Evolutionary conservation across 345 rosid genomes (phyloP).

Genomic region (Gossypium australe): DNA sequence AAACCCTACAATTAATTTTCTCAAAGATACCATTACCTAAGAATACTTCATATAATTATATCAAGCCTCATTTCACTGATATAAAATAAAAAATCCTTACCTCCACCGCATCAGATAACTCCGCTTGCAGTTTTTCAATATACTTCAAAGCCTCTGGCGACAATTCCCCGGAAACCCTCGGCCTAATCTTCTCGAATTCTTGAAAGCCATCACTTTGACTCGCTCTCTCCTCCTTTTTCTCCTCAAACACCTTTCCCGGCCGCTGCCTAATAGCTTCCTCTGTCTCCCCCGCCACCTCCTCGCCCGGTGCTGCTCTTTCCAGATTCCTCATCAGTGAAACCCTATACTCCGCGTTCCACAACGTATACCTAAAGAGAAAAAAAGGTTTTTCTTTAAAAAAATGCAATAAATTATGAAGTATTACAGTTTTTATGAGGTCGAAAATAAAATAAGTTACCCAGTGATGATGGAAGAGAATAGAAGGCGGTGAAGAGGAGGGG

Average conservation of each 20-base stretch:
- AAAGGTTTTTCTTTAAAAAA: background rate
- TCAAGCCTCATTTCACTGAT: background rate
- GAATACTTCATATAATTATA: background rate
- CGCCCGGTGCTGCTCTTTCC: conserved; percentile 32
- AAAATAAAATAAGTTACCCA: conserved; percentile 45
- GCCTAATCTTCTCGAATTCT: conserved; percentile 44
- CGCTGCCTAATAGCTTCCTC: conserved; percentile 4
- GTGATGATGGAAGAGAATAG: conserved; percentile 78
- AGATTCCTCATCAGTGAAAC: conserved; percentile 67
- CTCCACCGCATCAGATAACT: conserved; percentile 53
- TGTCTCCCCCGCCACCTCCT: conserved; percentile 24
- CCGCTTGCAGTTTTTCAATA: conserved; percentile 57
- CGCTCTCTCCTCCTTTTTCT: conserved; percentile 26
- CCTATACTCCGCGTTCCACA: conserved; percentile 96
- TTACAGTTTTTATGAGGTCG: background rate
- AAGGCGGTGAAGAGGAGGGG: conserved; percentile 59
- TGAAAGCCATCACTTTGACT: conserved; percentile 21
- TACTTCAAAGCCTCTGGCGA: conserved; percentile 63
- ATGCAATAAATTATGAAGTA: background rate
- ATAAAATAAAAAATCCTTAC: conserved; percentile 30
- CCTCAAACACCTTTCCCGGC: conserved; percentile 26
- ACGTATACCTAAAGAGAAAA: conserved; percentile 53
- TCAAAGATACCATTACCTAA: background rate
- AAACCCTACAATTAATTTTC: background rate
- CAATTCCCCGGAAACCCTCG: conserved; percentile 59